Conservation (phyloP, 306 rosid species). For the Vigna radiata region DNA sequence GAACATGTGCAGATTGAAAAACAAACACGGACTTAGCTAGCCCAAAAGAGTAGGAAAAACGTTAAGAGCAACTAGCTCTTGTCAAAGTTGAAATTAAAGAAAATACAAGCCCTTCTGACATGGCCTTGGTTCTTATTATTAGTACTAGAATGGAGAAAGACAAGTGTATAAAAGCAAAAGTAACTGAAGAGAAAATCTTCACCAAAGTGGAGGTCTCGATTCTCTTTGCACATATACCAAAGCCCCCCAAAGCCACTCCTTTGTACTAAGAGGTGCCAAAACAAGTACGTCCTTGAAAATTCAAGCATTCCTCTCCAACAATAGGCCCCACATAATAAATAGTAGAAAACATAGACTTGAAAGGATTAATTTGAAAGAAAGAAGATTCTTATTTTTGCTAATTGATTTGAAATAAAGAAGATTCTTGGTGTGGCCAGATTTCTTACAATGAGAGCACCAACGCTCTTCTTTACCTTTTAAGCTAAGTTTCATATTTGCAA, state of each 20-base stretch:
- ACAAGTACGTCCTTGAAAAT: conserved; percentile 32
- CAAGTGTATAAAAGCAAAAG: conserved; percentile 4
- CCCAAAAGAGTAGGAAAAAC: background rate
- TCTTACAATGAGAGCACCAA: too few relatives aligned
- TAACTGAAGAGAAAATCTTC: background rate
- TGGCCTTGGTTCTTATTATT: conserved; percentile 20
- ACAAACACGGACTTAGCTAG: background rate
- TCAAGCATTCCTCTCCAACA: conserved; percentile 25
- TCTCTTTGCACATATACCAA: conserved; percentile 18
- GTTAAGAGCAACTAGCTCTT: background rate
- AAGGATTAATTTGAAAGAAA: too few relatives aligned
- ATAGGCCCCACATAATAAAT: conserved; percentile 18
- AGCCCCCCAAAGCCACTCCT: background rate
- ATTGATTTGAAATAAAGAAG: too few relatives aligned
- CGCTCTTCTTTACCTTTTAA: too few relatives aligned
- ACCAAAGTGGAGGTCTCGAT: background rate
- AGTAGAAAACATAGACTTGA: conserved; percentile 4
- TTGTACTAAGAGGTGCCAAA: conserved; percentile 1
- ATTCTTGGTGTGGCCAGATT: too few relatives aligned
- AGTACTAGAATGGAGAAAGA: conserved; percentile 32
- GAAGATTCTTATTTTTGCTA: too few relatives aligned
- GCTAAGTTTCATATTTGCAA: too few relatives aligned
- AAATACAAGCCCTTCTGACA: background rate
- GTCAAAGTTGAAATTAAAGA: conserved; percentile 15
- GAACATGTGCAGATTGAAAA: background rate